Evolutionary conservation across 371 early-diverging fungal genomes (phyloP).

Genomic region (Mucor lusitanicus): DNA sequence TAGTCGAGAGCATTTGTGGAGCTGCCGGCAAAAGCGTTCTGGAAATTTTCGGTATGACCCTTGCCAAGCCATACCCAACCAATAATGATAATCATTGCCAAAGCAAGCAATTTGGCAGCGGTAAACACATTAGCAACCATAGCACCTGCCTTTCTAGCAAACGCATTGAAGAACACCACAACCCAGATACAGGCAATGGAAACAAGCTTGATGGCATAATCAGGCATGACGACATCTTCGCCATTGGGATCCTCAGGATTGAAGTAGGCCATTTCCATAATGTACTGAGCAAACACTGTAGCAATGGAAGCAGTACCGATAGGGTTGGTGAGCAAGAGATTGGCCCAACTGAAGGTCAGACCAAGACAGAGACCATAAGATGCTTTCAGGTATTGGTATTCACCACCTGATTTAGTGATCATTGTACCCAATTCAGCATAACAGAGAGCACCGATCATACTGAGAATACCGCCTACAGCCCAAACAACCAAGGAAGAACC

Average conservation of each 20-base stretch:
- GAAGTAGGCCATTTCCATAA: slow-evolving; percentile 42
- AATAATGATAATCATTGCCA: slow-evolving; percentile 43
- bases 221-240: slow-evolving; percentile 16
- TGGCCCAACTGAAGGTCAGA: slow-evolving; percentile 36
- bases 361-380: slow-evolving; percentile 35
- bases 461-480: slow-evolving; percentile 54
- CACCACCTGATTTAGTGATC: slow-evolving; percentile 56
- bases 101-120: slow-evolving; percentile 35
- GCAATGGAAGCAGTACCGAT: slow-evolving; percentile 60
- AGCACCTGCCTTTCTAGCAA: slow-evolving; percentile 34
- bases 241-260: slow-evolving; percentile 15
- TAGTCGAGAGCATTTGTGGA: slow-evolving; percentile 53
- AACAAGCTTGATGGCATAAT: slow-evolving; percentile 32
- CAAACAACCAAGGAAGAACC: slow-evolving; percentile 55
- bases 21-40: slow-evolving; percentile 37
- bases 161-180: slow-evolving; percentile 36
- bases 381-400: slow-evolving; percentile 46
- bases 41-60: slow-evolving; percentile 27
- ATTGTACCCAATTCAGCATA: slow-evolving; percentile 71
- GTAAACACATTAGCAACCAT: slow-evolving; percentile 33
- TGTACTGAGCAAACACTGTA: slow-evolving; percentile 58
- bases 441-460: slow-evolving; percentile 57
- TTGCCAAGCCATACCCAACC: slow-evolving; percentile 43
- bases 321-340: slow-evolving; percentile 32
- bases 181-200: slow-evolving; percentile 41